Percentiles rank a stretch among this genome's conserved stretches.
phyloP scores from a whole-genome alignment of 1,284 basidiomycete species.

The Cutaneotrichosporon sp. region DNA sequence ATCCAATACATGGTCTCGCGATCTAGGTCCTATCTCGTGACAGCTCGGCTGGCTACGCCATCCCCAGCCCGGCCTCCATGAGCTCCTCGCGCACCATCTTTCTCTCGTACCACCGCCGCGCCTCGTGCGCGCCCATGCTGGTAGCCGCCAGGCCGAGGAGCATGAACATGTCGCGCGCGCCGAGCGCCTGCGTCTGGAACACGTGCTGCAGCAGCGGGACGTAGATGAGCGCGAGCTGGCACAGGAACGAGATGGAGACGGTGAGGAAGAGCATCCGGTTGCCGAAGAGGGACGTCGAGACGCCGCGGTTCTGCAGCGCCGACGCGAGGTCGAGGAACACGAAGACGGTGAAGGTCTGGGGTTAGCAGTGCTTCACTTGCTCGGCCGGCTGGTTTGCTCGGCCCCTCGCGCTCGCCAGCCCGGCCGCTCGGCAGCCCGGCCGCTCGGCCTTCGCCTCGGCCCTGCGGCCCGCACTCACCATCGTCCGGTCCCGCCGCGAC shows the following conservation, averaged over 20 bases:
- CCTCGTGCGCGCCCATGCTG: slow-evolving; percentile 77
- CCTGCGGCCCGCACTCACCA: slow-evolving; percentile 65
- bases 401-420: too few species aligned
- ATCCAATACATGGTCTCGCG: background rate
- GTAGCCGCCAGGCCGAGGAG: slow-evolving; percentile 70
- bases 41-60: background rate
- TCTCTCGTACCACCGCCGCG: slow-evolving; percentile 73
- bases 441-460: background rate
- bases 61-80: slow-evolving; percentile 7
- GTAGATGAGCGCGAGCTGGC: slow-evolving; percentile 84
- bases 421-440: too few species aligned
- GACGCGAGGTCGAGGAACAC: slow-evolving; percentile 96
- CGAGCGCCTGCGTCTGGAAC: slow-evolving; percentile 88
- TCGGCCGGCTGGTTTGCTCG: too few species aligned
- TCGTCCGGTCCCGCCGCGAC: slow-evolving; percentile 85
- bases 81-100: slow-evolving; percentile 49
- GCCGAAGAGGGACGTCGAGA: slow-evolving; percentile 72
- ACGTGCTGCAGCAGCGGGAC: slow-evolving; percentile 85
- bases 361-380: too few species aligned
- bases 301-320: slow-evolving; percentile 89
- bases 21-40: background rate
- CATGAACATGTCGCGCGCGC: slow-evolving; percentile 67
- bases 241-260: slow-evolving; percentile 77
- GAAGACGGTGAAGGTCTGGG: slow-evolving; percentile 87
- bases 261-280: slow-evolving; percentile 90